Evolutionary conservation across 805 yeast species (phyloP).

Genomic region (Nakazawaea anatomiae): DNA sequence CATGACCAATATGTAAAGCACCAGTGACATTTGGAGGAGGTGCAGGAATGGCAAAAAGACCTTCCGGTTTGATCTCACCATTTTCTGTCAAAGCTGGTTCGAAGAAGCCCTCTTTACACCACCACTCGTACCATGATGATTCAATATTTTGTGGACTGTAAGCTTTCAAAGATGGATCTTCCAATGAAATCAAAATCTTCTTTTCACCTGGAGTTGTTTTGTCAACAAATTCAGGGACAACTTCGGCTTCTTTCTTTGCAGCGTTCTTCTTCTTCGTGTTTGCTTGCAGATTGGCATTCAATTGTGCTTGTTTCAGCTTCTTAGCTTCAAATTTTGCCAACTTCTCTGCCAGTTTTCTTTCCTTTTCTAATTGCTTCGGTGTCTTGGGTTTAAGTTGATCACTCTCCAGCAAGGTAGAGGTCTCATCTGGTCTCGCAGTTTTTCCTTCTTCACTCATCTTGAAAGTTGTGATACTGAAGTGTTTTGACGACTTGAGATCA

Average conservation of each 20-base stretch:
- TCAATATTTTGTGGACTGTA: slow-evolving; percentile 91
- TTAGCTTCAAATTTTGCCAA: slow-evolving; percentile 82
- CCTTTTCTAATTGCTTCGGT: slow-evolving; percentile 79
- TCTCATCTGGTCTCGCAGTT: background rate
- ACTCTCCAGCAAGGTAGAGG: too few species aligned
- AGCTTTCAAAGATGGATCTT: slow-evolving; percentile 90
- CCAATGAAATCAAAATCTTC: slow-evolving; percentile 79
- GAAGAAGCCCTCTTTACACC: slow-evolving; percentile 84
- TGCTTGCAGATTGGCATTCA: slow-evolving; percentile 38
- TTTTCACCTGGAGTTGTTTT: slow-evolving; percentile 84
- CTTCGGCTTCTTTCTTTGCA: slow-evolving; percentile 63
- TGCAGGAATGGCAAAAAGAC: slow-evolving; percentile 88
- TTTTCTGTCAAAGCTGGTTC: slow-evolving; percentile 76
- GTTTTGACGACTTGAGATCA: background rate
- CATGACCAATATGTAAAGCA: slow-evolving; percentile 98
- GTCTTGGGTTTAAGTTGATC: slow-evolving; percentile 47
- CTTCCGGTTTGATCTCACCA: slow-evolving; percentile 76
- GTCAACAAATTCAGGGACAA: slow-evolving; percentile 82
- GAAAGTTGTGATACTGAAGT: background rate
- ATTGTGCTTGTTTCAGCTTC: slow-evolving; percentile 64
- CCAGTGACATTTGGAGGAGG: slow-evolving; percentile 99
- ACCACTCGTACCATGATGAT: slow-evolving; percentile 97
- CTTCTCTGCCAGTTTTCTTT: slow-evolving; percentile 83
- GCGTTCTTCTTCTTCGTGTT: slow-evolving; percentile 48
- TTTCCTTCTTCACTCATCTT: slow-evolving; percentile 8